Evolutionary conservation across 352 stramenopile species (phyloP), one percentile per base, ranked within the genome.

Genomic region (Globisporangium nagaii): DNA sequence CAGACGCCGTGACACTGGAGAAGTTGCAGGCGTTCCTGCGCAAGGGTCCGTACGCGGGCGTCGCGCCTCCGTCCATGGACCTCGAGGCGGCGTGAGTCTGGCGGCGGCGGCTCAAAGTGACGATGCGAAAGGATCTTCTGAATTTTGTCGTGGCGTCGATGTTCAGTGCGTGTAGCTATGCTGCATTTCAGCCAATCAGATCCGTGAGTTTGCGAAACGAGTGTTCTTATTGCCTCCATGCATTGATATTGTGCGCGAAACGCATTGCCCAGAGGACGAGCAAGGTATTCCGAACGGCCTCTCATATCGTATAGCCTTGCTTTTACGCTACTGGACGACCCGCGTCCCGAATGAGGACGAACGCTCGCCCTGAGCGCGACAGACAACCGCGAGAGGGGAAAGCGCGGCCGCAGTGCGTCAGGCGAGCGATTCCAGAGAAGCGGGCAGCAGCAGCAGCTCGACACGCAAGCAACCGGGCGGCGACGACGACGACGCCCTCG

Each of bases 11-110:
- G n/a, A 71, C 75, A 27, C 59, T 81, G 13, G 56, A 77, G 40
- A 86, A 89, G 58, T 48, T 93, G 37, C 61, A 79, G 40, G 60
- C 49, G 20, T 79, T 80, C 63, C 39, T 93, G 48, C 59, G 56
- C 35, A 69, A 71, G 12, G 83, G 83, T 3, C 83, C 83, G n/a
- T 93, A 90, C 50, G 70, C 76, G 20, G 76, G 79, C 34, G 58
- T 73, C 12, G 63, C 60, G 1, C 62, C 68, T 1, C 62, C 71
- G 10, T 71, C 84, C 45, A 74, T 82, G 66, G 73, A 78, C 45
- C 73, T 93, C 28, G 83, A 93, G 19, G 84, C 83, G 1, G 70
- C 66, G 3, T 92, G 62, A 53, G 24, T n/a, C n/a, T n/a, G n/a
- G n/a, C n/a, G n/a, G n/a, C n/a, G n/a, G n/a, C n/a, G n/a, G n/a